Evolutionary conservation across 78 protist species (phyloP).

Genomic region (Paratrimastix pyriformis): DNA sequence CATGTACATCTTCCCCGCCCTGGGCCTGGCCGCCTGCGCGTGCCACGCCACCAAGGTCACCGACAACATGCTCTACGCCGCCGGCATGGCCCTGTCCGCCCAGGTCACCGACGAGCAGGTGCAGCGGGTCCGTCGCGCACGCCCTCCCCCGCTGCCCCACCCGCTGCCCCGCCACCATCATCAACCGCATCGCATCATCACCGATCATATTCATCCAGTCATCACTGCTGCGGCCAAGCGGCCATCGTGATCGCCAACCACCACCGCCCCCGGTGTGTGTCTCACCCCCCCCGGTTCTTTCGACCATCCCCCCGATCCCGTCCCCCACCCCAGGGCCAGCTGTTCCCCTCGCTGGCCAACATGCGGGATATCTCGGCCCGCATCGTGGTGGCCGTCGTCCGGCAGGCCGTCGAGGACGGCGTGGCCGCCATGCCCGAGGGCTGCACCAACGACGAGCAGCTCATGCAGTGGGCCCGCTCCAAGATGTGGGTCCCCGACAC

Average conservation of each 20-base stretch:
- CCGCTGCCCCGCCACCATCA: too few species aligned
- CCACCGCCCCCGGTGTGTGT: too few species aligned
- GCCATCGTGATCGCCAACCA: too few species aligned
- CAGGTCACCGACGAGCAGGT: constrained; percentile 35
- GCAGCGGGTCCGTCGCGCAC: too few species aligned
- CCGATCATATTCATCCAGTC: too few species aligned
- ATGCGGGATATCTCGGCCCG: constrained; percentile 46
- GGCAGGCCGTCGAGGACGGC: constrained; percentile 20
- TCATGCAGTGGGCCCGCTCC: background rate
- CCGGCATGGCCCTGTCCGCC: constrained; percentile 57
- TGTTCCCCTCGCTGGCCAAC: constrained; percentile 39
- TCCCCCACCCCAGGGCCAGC: constrained; percentile 16
- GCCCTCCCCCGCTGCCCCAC: too few species aligned
- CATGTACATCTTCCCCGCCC: constrained; percentile 85
- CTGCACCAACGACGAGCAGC: background rate
- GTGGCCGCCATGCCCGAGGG: background rate
- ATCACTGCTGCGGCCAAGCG: too few species aligned
- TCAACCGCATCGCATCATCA: too few species aligned
- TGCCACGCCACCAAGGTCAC: constrained; percentile 50
- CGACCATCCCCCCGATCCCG: too few species aligned
- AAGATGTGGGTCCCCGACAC: background rate
- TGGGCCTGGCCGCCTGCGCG: constrained; percentile 69
- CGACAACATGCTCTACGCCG: constrained; percentile 54
- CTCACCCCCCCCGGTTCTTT: too few species aligned
- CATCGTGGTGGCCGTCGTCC: constrained; percentile 56